Conservation (phyloP, 345 rosid species). For the Brassica napus region DNA sequence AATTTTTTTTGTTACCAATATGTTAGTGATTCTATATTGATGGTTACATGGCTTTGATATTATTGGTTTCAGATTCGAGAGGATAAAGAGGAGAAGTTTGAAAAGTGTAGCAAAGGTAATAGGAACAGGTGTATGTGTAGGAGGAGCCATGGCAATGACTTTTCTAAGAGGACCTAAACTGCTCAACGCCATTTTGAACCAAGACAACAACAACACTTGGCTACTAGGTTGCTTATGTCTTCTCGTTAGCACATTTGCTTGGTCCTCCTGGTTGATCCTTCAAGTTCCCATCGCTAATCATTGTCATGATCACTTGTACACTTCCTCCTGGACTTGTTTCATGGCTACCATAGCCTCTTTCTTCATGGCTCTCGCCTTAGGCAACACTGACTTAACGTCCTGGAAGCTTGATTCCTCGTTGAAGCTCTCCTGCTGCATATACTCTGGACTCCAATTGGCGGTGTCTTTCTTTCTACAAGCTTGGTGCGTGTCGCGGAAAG, state of each 20-base stretch:
- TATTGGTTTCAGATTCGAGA: slow-evolving; percentile 53
- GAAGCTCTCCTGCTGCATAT: slow-evolving; percentile 48
- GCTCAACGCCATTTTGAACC: slow-evolving; percentile 40
- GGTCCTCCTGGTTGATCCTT: slow-evolving; percentile 64
- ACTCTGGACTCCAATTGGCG: slow-evolving; percentile 45
- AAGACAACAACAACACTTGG: slow-evolving; percentile 42
- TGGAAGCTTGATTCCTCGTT: slow-evolving; percentile 48
- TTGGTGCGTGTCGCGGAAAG: slow-evolving; percentile 60
- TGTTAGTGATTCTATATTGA: not conserved
- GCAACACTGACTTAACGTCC: slow-evolving; percentile 29
- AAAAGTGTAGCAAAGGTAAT: slow-evolving; percentile 62
- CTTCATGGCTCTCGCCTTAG: slow-evolving; percentile 38
- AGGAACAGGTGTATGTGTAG: slow-evolving; percentile 67
- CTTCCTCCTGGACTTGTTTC: slow-evolving; percentile 59
- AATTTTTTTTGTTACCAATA: not conserved
- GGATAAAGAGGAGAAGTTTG: slow-evolving; percentile 49
- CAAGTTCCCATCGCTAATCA: slow-evolving; percentile 54
- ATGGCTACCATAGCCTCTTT: slow-evolving; percentile 51
- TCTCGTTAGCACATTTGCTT: slow-evolving; percentile 50
- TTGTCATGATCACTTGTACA: slow-evolving; percentile 54
- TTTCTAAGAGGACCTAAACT: slow-evolving; percentile 56
- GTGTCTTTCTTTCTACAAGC: slow-evolving; percentile 62
- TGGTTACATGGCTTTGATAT: slow-evolving; percentile 1
- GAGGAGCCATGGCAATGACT: slow-evolving; percentile 69
- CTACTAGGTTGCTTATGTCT: slow-evolving; percentile 55